Base-by-base conservation (phyloP, 352 stramenopile species). In the Poterioochromonas sp. region DNA sequence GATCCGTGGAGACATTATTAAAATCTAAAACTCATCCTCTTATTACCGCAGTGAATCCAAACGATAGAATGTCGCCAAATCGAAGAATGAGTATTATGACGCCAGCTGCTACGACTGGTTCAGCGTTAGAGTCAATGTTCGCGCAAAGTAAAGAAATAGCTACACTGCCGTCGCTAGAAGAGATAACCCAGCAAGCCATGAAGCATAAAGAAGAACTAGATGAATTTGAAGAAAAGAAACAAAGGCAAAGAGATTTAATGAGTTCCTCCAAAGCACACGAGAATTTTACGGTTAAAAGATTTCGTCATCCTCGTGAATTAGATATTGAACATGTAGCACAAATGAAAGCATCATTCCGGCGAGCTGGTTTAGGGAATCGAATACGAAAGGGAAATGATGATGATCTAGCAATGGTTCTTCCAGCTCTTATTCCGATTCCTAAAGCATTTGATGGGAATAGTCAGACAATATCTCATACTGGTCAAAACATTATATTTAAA, bases 371-470 rank as follows among this genome's bases (percentile, higher is more conserved):
- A 29, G 11, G 15, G 5, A 8, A 40, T 29, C 41, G 32, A 18
- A 69, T 78, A 34, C 41, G 71, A 3, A n/a, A 63, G 20, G 71
- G 71, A 11, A 49, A 44, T 5, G 47, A 78, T 44, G 39, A 15
- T 8, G 71, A 78, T 68, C 32, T 47, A 35, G 47, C 43, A 37
- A 29, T 3, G 3, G 5, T 44, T 26, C 2, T 18, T 29, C 71
- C 71, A 34, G 34, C 71, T 8, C 29, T 78, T 0, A 78, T 78
- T 74, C 69, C 69, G 1, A 63, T 76, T 63, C 69, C 69, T 26
- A 12, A 40, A 60, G 69, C 69, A 22, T 76, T 76, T 43, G 43
- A 63, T 12, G 39, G n/a, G 1, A 34, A 76, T 29, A 63, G 39
- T 40, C 18, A 35, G 8, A 43, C 37, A n/a, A 43, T 70, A 15